Evolutionary conservation across 495 filamentous ascomycete genomes (phyloP).

Genomic region (Lichenothelia convexa): DNA sequence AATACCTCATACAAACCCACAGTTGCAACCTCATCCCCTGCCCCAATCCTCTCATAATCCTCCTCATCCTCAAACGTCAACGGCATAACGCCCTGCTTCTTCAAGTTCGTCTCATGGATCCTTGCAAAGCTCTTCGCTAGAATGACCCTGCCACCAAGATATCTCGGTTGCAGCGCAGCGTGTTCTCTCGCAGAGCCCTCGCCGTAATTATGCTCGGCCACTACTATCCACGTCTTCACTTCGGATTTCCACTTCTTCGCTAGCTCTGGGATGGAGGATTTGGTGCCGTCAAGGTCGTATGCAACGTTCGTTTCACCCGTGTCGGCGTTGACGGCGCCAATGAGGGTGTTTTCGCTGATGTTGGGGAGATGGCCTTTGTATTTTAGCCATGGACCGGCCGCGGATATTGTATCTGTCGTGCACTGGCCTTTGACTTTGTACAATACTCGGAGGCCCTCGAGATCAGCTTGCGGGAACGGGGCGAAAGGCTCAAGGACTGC

Average conservation of each 20-base stretch:
- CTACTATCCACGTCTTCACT: constrained; percentile 66
- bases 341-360: constrained; percentile 90
- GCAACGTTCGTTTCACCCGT: constrained; percentile 85
- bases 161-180: constrained; percentile 88
- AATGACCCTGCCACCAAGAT: constrained; percentile 75
- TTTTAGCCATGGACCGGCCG: constrained; percentile 92
- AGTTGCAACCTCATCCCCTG: constrained; percentile 66
- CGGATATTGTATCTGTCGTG: constrained; percentile 96
- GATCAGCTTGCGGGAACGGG: constrained; percentile 59
- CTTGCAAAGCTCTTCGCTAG: constrained; percentile 83
- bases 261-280: constrained; percentile 61
- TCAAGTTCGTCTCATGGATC: constrained; percentile 97
- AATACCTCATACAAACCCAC: constrained; percentile 71
- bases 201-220: constrained; percentile 96
- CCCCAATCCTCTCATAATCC: constrained; percentile 72
- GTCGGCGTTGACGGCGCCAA: constrained; percentile 78
- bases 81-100: constrained; percentile 96
- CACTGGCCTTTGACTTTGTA: constrained; percentile 95
- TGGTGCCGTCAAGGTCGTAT: constrained; percentile 57
- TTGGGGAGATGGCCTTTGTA: constrained; percentile 98
- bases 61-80: constrained; percentile 67
- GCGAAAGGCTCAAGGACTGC: constrained; percentile 83
- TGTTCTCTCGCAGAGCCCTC: constrained; percentile 91
- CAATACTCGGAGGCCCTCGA: constrained; percentile 57
- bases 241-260: constrained; percentile 60